phyloP scores from a whole-genome alignment of 495 filamentous ascomycete species.

The Daldinia bambusicola region DNA sequence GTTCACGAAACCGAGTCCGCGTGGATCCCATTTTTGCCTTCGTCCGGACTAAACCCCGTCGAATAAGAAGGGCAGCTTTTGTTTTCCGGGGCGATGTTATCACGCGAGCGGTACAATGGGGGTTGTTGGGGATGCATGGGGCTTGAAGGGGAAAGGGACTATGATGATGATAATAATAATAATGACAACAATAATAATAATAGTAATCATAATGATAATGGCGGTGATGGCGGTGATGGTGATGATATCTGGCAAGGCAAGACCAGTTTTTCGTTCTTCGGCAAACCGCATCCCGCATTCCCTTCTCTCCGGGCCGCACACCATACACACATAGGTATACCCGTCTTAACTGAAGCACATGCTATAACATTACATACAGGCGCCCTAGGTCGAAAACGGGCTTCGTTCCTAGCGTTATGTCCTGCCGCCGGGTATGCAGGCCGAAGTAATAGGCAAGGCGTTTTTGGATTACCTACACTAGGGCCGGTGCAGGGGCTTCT shows the following conservation, averaged over 20 bases:
- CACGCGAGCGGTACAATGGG: conserved; percentile 16
- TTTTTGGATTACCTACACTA: too few relatives aligned
- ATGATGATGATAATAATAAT: background rate
- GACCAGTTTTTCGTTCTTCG: background rate
- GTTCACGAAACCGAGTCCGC: background rate
- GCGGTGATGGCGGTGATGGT: background rate
- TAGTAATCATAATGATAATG: background rate
- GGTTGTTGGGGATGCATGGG: conserved; percentile 22
- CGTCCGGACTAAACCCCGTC: conserved; percentile 14
- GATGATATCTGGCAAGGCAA: background rate
- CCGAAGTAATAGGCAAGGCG: conserved; percentile 32
- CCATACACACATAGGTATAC: background rate
- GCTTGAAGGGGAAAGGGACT: conserved; percentile 35
- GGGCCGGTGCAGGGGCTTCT: background rate
- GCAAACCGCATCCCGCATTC: background rate
- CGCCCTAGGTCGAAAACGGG: conserved; percentile 1
- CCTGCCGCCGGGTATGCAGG: conserved; percentile 13
- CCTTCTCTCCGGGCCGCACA: background rate
- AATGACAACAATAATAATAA: too few relatives aligned
- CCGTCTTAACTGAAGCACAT: background rate
- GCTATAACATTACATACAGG: background rate
- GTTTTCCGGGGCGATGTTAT: background rate
- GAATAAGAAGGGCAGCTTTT: conserved; percentile 20
- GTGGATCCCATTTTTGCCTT: background rate
- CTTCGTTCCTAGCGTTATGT: too few relatives aligned